Evolutionary conservation across 768 basidiomycete species (phyloP).

Genomic region (Pholiota molesta): DNA sequence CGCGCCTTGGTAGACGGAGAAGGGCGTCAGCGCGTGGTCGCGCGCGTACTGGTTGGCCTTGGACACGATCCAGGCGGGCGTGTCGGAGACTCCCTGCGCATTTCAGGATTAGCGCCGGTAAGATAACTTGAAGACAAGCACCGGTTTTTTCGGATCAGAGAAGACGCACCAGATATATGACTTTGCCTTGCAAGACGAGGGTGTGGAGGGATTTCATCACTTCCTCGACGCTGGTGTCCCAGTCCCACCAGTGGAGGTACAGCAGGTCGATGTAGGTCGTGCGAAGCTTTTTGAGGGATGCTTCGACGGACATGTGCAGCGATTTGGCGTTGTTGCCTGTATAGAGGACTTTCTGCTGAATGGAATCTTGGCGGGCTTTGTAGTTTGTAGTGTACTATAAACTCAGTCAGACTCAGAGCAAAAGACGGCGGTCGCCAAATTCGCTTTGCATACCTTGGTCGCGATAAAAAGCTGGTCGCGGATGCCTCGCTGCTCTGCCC

Average conservation of each 20-base stretch:
- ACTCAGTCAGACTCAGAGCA: neutral
- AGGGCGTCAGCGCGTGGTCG: conserved; percentile 50
- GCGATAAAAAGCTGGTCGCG: neutral
- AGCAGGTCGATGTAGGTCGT: conserved; percentile 46
- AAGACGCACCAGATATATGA: conserved; percentile 43
- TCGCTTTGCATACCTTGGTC: neutral
- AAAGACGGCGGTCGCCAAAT: neutral
- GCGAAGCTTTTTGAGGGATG: conserved; percentile 47
- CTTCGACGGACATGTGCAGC: conserved; percentile 41
- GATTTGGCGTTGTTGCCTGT: conserved; percentile 40
- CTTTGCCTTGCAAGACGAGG: conserved; percentile 54
- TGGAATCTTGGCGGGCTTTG: neutral
- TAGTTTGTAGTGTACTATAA: conserved; percentile 6
- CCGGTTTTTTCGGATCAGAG: too few species aligned
- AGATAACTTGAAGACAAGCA: neutral
- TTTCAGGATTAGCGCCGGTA: neutral
- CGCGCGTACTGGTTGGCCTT: conserved; percentile 55
- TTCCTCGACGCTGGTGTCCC: conserved; percentile 52
- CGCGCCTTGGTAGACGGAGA: conserved; percentile 54
- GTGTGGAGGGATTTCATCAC: conserved; percentile 57
- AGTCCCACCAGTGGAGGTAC: conserved; percentile 51
- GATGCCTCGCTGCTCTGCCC: neutral
- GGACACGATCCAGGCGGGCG: conserved; percentile 53
- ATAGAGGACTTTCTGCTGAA: conserved; percentile 3
- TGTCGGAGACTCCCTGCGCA: conserved; percentile 40